Percentiles rank a stretch among this genome's conserved stretches.
Conservation (phyloP, 164 flowering plant genomes). For the Buxus sempervirens region DNA sequence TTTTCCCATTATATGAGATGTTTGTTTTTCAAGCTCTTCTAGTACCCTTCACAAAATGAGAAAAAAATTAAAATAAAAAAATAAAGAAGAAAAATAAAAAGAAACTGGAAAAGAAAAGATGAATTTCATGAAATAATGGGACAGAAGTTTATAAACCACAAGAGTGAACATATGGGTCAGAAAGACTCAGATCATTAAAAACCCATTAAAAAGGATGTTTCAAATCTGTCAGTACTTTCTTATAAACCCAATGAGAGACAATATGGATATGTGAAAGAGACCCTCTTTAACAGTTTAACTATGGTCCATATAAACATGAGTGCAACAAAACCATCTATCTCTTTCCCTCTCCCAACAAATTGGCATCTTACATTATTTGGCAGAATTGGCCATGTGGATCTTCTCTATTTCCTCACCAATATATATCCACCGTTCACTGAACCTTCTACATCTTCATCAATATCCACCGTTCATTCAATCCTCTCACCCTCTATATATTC, state of each 20-base stretch:
- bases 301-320: constrained; percentile 5
- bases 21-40: too few relatives aligned
- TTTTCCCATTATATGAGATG: neutral
- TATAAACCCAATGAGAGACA: constrained; percentile 14
- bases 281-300: neutral
- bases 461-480: constrained; percentile 43
- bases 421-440: constrained; percentile 48
- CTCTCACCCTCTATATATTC: constrained; percentile 39
- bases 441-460: constrained; percentile 15
- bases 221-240: constrained; percentile 15
- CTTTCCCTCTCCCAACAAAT: constrained; percentile 20
- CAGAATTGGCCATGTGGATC: constrained; percentile 24
- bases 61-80: too few relatives aligned
- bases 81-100: too few relatives aligned
- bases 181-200: constrained; percentile 1
- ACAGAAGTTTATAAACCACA: too few relatives aligned
- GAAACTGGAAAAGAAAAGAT: too few relatives aligned
- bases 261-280: constrained; percentile 18
- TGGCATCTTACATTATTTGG: constrained; percentile 9
- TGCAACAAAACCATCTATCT: neutral
- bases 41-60: too few relatives aligned
- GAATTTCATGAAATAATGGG: too few relatives aligned
- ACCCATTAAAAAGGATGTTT: constrained; percentile 7
- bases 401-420: constrained; percentile 1
- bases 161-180: neutral